phyloP scores from a whole-genome alignment of 495 filamentous ascomycete genomes.

The Aspergillus campestris region DNA sequence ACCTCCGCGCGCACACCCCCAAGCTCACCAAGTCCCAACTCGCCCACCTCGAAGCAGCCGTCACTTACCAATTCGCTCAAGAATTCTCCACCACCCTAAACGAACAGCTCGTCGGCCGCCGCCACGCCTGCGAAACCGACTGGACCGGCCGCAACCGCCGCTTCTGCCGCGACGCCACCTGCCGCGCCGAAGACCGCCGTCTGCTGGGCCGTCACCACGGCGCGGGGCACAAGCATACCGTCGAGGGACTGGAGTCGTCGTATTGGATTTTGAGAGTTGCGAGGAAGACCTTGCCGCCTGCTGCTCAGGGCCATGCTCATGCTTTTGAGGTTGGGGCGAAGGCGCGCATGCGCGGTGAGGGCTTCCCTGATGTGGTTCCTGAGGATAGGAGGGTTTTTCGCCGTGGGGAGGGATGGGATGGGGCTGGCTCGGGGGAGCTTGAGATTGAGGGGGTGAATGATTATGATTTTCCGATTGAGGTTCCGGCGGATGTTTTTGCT shows the following conservation, averaged over 20 bases:
- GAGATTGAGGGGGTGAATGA: constrained; percentile 22
- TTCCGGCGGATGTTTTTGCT: not conserved
- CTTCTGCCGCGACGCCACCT: constrained; percentile 18
- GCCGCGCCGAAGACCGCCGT: constrained; percentile 12
- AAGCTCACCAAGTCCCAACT: no score
- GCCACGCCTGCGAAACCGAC: constrained; percentile 29
- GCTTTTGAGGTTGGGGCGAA: constrained; percentile 14
- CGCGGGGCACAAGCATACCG: constrained; percentile 7
- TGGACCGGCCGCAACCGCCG: constrained; percentile 23
- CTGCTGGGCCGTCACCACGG: constrained; percentile 7
- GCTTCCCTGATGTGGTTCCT: constrained; percentile 17
- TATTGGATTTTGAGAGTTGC: constrained; percentile 35
- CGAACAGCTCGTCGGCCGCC: constrained; percentile 5
- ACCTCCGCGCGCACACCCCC: constrained; percentile 9
- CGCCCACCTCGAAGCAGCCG: constrained; percentile 6
- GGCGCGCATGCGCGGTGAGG: constrained; percentile 26
- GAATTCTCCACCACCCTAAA: constrained; percentile 18
- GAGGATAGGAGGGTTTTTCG: constrained; percentile 20
- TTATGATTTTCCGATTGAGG: not conserved
- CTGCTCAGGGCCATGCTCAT: constrained; percentile 9
- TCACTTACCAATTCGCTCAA: constrained; percentile 17
- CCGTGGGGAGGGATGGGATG: constrained; percentile 33
- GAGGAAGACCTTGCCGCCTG: constrained; percentile 14
- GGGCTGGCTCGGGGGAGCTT: constrained; percentile 20
- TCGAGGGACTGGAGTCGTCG: constrained; percentile 20